Percentiles rank a stretch among this genome's conserved stretches.
These are phyloP conservation scores for Scolecobasidium constrictum DNA, from an alignment of 2,329 filamentous ascomycete species.

Conservation along the genomic window DNA sequence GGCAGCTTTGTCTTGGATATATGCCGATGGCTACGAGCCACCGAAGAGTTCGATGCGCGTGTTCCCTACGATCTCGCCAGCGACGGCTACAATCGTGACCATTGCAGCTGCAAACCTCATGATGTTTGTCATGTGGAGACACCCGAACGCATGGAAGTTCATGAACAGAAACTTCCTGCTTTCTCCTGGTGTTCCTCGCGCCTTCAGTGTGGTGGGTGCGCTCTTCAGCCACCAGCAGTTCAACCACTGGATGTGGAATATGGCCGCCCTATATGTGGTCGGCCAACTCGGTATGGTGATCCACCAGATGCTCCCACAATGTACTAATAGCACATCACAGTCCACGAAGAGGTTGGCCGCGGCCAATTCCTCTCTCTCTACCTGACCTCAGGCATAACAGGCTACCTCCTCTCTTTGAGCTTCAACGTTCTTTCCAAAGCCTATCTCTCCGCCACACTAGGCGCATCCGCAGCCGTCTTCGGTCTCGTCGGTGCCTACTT, in stretches of 20 bases:
- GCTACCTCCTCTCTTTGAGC: conserved; percentile 47
- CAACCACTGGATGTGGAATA: neutral
- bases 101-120: conserved; percentile 44
- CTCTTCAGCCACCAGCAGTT: conserved; percentile 49
- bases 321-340: conserved; percentile 15
- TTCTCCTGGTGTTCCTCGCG: conserved; percentile 46
- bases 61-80: conserved; percentile 39
- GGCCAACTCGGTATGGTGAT: neutral
- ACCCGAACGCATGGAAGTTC: conserved; percentile 46
- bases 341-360: conserved; percentile 62
- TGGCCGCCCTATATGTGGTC: neutral
- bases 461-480: conserved; percentile 55
- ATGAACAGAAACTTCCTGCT: conserved; percentile 54
- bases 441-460: conserved; percentile 43
- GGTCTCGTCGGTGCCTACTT: conserved; percentile 47
- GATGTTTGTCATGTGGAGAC: conserved; percentile 45
- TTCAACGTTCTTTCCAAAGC: conserved; percentile 31
- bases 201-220: conserved; percentile 44
- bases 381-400: conserved; percentile 45
- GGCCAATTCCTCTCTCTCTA: conserved; percentile 60
- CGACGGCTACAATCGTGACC: conserved; percentile 45
- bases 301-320: too few species aligned
- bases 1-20: conserved; percentile 17
- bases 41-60: conserved; percentile 21
- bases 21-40: conserved; percentile 22